phyloP scores from a whole-genome alignment of 2,329 filamentous ascomycete species.

The Fusarium sp. region DNA sequence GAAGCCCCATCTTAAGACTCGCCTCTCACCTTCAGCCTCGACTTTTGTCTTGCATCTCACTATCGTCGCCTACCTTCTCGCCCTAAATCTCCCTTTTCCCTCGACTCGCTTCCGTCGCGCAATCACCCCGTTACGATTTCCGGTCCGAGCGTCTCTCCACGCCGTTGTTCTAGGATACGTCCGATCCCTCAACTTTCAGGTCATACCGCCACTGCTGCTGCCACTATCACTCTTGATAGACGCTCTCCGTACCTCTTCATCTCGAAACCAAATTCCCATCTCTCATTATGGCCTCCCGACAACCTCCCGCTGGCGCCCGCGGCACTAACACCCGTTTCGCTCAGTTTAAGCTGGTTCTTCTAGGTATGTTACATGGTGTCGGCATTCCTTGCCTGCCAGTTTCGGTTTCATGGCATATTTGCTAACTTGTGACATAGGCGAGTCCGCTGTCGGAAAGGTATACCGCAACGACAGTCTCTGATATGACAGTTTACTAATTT shows the following conservation, averaged over 20 bases:
- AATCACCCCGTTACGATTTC: constrained; percentile 22
- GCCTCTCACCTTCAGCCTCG: constrained; percentile 38
- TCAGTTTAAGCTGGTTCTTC: constrained; percentile 97
- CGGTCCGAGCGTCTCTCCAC: constrained; percentile 34
- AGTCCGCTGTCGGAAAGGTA: constrained; percentile 99
- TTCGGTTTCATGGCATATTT: constrained; percentile 19
- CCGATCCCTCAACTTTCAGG: constrained; percentile 37
- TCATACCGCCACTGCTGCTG: constrained; percentile 39
- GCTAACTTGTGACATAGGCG: constrained; percentile 70
- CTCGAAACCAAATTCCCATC: constrained; percentile 41
- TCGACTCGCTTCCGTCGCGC: constrained; percentile 18
- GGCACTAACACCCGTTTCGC: constrained; percentile 86
- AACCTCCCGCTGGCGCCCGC: constrained; percentile 69
- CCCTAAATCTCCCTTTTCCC: constrained; percentile 11
- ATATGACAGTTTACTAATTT: constrained; percentile 31
- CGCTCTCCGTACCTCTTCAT: constrained; percentile 26
- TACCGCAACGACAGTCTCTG: constrained; percentile 28
- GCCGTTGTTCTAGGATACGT: constrained; percentile 41
- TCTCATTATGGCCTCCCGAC: constrained; percentile 82
- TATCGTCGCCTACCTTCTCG: constrained; percentile 7
- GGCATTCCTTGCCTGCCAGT: constrained; percentile 6
- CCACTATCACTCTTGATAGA: constrained; percentile 18
- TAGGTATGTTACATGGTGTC: constrained; percentile 71
- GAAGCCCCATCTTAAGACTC: constrained; percentile 35
- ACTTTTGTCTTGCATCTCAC: constrained; percentile 28